Evolutionary conservation across 2,329 filamentous ascomycete genomes (phyloP).

Genomic region (Trichoderma atrobrunneum): DNA sequence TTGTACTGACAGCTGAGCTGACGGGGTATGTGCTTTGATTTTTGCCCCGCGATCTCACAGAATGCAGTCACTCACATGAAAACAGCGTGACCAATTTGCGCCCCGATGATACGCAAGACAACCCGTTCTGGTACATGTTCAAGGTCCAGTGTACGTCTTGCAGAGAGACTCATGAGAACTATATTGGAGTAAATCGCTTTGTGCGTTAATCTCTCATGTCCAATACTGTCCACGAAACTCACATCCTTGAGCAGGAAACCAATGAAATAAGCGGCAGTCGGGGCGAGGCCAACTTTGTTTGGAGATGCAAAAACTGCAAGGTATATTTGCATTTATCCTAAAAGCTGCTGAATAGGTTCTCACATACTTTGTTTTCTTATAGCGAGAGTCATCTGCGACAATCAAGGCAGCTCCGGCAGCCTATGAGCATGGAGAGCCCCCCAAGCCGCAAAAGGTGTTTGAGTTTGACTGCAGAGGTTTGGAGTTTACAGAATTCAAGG

Average conservation of each 20-base stretch:
- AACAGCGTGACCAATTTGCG: conserved; percentile 83
- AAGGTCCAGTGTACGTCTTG: conserved; percentile 98
- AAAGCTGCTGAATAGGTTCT: not conserved
- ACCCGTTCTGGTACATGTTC: conserved; percentile 95
- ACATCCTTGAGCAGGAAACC: conserved; percentile 59
- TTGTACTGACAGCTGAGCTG: conserved; percentile 66
- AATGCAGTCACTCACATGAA: conserved; percentile 10
- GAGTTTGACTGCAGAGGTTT: conserved; percentile 92
- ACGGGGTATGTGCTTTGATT: conserved; percentile 53
- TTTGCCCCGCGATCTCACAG: conserved; percentile 7
- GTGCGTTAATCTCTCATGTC: conserved; percentile 49
- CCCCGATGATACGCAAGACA: conserved; percentile 75
- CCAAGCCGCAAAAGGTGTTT: conserved; percentile 75
- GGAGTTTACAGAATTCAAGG: conserved; percentile 86
- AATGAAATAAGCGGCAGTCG: conserved; percentile 91
- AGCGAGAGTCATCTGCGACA: conserved; percentile 82
- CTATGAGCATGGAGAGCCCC: conserved; percentile 69
- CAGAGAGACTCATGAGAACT: conserved; percentile 83
- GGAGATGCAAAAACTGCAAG: conserved; percentile 98
- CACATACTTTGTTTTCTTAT: not conserved
- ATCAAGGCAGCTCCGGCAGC: conserved; percentile 71
- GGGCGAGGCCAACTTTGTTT: conserved; percentile 98
- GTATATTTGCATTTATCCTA: conserved; percentile 41
- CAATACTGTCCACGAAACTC: conserved; percentile 12
- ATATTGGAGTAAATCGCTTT: conserved; percentile 82